phyloP scores from a whole-genome alignment of 2,329 filamentous ascomycete species.

The Aspergillus fumigatus region DNA sequence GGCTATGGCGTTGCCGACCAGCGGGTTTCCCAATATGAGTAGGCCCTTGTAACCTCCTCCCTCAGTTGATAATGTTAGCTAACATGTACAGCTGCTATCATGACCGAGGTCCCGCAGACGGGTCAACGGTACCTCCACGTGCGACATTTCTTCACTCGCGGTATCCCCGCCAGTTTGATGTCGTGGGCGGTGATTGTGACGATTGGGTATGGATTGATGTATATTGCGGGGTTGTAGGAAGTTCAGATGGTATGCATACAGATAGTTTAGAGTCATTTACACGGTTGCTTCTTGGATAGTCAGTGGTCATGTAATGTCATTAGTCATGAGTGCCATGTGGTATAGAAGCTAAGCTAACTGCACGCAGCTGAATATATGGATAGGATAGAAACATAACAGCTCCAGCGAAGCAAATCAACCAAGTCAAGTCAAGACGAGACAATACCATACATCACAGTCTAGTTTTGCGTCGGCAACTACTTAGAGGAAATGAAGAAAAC shows the following conservation, averaged over 20 bases:
- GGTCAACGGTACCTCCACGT: constrained; percentile 89
- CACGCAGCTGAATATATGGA: not conserved
- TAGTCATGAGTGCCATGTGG: not conserved
- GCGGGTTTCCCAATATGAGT: constrained; percentile 99
- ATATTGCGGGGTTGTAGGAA: constrained; percentile 56
- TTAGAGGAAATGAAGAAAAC: too few species aligned
- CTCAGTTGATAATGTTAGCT: constrained; percentile 15
- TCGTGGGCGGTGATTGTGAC: constrained; percentile 79
- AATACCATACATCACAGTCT: too few species aligned
- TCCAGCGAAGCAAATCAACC: not conserved
- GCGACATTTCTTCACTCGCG: constrained; percentile 90
- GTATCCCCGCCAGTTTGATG: constrained; percentile 79
- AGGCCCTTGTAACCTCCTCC: constrained; percentile 44
- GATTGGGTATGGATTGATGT: constrained; percentile 87
- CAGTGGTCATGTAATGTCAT: not conserved
- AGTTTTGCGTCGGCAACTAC: not conserved
- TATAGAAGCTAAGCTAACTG: not conserved
- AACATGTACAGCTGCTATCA: constrained; percentile 71
- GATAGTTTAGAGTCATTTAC: not conserved
- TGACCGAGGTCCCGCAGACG: constrained; percentile 93
- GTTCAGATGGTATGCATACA: not conserved
- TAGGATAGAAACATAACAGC: not conserved
- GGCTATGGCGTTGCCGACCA: constrained; percentile 95
- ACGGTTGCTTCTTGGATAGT: not conserved
- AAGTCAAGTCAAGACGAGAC: too few species aligned